phyloP scores from a whole-genome alignment of 352 stramenopile species.

The Pythium angustatum region DNA sequence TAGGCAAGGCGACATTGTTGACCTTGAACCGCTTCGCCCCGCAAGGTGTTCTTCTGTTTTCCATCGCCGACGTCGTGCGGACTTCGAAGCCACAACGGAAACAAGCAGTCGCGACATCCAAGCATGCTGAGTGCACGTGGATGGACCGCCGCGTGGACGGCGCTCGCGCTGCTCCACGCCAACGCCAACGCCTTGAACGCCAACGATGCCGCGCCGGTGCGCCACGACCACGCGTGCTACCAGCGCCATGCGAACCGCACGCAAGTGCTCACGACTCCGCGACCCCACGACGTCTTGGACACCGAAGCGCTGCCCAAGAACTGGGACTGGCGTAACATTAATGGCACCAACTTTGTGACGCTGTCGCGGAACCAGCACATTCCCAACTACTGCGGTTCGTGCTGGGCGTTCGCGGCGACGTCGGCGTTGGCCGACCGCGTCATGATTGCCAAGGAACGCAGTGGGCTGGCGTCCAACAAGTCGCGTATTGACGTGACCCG shows the following conservation, averaged over 20 bases:
- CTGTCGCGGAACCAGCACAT: constrained; percentile 88
- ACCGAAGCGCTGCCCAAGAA: constrained; percentile 80
- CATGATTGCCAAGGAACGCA: constrained; percentile 76
- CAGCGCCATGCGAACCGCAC: constrained; percentile 72
- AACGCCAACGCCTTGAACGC: constrained; percentile 8
- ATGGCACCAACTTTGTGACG: constrained; percentile 81
- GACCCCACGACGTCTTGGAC: constrained; percentile 71
- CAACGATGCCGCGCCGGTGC: constrained; percentile 7
- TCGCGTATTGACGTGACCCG: constrained; percentile 62
- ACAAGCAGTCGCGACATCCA: background rate
- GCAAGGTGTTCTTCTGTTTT: background rate
- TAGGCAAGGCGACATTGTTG: constrained; percentile 4
- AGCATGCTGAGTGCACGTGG: background rate
- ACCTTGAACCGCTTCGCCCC: background rate
- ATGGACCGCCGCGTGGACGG: background rate
- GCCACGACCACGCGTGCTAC: constrained; percentile 52
- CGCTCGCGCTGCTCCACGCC: background rate
- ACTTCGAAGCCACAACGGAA: background rate
- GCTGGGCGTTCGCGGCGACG: constrained; percentile 86
- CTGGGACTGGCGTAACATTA: constrained; percentile 93
- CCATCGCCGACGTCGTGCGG: background rate
- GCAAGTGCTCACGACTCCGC: constrained; percentile 56
- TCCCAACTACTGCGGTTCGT: constrained; percentile 88
- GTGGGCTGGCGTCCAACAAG: constrained; percentile 31
- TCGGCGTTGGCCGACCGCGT: constrained; percentile 88